phyloP scores from a whole-genome alignment of 257 asterid species.

The Eucommia ulmoides region DNA sequence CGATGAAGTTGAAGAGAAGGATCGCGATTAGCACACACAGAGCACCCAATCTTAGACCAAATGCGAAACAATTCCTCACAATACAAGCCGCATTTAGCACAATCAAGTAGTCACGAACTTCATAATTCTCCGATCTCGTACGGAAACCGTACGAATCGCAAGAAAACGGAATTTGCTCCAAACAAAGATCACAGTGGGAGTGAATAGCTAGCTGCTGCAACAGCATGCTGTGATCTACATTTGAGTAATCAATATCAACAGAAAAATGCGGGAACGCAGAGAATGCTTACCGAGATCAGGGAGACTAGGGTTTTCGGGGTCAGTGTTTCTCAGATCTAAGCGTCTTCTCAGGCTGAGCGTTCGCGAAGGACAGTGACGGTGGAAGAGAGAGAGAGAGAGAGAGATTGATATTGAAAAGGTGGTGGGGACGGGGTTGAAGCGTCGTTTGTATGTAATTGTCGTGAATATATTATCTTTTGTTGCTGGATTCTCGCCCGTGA shows the following conservation, averaged over 20 bases:
- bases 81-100: slow-evolving; percentile 1
- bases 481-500: slow-evolving; percentile 9
- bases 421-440: not conserved
- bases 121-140: slow-evolving; percentile 17
- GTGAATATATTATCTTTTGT: slow-evolving; percentile 5
- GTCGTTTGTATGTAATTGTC: not conserved
- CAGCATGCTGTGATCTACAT: not conserved
- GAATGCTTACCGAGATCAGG: slow-evolving; percentile 31
- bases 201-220: not conserved
- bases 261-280: slow-evolving; percentile 14
- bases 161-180: not conserved
- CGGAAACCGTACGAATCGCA: slow-evolving; percentile 9
- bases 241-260: not conserved
- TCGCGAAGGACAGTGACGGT: slow-evolving; percentile 11
- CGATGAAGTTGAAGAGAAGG: not conserved
- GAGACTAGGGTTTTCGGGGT: slow-evolving; percentile 5
- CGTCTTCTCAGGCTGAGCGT: slow-evolving; percentile 12
- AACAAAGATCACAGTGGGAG: not conserved
- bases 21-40: not conserved
- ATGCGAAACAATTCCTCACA: slow-evolving; percentile 11
- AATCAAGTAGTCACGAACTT: slow-evolving; percentile 1
- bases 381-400: slow-evolving; percentile 6
- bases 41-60: slow-evolving; percentile 6
- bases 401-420: not conserved
- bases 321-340: slow-evolving; percentile 33